A percentile compares a stretch with the other conserved stretches of the same genome.
phyloP scores from a whole-genome alignment of 2,329 filamentous ascomycete genomes.

The Ceratocystis eucalypticola region DNA sequence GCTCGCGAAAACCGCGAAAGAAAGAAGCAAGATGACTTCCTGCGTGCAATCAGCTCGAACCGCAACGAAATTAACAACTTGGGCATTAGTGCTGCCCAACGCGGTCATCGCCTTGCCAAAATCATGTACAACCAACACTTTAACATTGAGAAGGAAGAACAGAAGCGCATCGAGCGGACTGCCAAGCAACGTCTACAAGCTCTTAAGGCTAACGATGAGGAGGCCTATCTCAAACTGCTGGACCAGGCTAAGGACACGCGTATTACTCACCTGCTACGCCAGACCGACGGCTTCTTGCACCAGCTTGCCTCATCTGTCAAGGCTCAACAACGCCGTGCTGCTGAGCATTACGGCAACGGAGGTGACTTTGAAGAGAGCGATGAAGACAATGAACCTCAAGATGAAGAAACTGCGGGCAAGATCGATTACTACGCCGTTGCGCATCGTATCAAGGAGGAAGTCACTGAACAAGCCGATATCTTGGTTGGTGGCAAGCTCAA shows the following conservation, averaged over 20 bases:
- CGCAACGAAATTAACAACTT: constrained; percentile 61
- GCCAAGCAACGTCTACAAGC: constrained; percentile 99
- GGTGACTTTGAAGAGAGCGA: constrained; percentile 47
- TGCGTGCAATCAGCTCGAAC: constrained; percentile 74
- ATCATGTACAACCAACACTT: constrained; percentile 84
- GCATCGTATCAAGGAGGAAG: constrained; percentile 87
- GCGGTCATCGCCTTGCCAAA: constrained; percentile 73
- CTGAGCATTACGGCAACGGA: constrained; percentile 62
- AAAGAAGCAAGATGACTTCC: constrained; percentile 89
- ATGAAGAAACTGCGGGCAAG: constrained; percentile 59
- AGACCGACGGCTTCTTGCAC: constrained; percentile 94
- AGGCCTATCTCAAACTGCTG: constrained; percentile 93
- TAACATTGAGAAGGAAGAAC: constrained; percentile 97
- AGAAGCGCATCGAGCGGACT: constrained; percentile 93
- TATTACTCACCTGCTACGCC: constrained; percentile 91
- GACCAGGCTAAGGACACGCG: constrained; percentile 98
- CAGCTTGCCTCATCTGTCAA: constrained; percentile 92
- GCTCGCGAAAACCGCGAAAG: constrained; percentile 92
- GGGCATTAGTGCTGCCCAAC: constrained; percentile 53
- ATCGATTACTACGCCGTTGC: constrained; percentile 98
- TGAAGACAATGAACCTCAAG: constrained; percentile 52
- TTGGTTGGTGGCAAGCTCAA: constrained; percentile 87
- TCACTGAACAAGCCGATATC: constrained; percentile 68
- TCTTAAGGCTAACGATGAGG: constrained; percentile 96
- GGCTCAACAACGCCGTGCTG: constrained; percentile 74